Evolutionary conservation across 1,284 basidiomycete species (phyloP).

Genomic region (Ustilago lituana): DNA sequence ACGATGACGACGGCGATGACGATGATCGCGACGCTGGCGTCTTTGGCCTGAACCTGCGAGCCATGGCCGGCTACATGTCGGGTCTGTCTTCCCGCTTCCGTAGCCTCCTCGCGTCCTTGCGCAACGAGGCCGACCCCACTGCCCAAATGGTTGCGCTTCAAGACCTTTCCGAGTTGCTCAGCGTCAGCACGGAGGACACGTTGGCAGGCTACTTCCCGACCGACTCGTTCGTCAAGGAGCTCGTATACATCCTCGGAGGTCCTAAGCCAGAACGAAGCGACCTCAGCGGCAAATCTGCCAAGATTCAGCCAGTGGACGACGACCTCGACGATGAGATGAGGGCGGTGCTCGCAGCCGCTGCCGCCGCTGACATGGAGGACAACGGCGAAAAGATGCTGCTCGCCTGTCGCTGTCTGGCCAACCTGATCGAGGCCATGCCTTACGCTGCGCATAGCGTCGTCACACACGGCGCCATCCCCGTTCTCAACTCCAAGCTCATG

Average conservation of each 20-base stretch:
- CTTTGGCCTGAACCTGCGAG: constrained; percentile 59
- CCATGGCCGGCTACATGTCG: constrained; percentile 62
- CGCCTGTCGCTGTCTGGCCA: constrained; percentile 67
- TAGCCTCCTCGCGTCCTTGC: constrained; percentile 52
- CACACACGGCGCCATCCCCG: constrained; percentile 57
- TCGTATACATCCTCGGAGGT: constrained; percentile 90
- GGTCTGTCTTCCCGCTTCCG: constrained; percentile 57
- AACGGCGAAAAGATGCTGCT: constrained; percentile 61
- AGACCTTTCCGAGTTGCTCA: constrained; percentile 91
- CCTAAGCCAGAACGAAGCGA: constrained; percentile 66
- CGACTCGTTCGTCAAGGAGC: constrained; percentile 88
- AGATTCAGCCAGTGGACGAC: constrained; percentile 22
- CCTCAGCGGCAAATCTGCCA: constrained; percentile 16
- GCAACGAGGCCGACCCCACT: constrained; percentile 71
- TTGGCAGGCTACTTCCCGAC: constrained; percentile 93
- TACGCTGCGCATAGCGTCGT: constrained; percentile 62
- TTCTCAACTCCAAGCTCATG: constrained; percentile 62
- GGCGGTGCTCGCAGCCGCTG: constrained; percentile 50
- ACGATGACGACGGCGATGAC: constrained; percentile 32
- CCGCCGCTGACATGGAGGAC: constrained; percentile 51
- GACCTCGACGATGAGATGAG: constrained; percentile 47
- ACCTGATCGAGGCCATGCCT: constrained; percentile 67
- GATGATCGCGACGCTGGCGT: constrained; percentile 39
- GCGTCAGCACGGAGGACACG: constrained; percentile 96
- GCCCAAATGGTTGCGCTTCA: constrained; percentile 84